Evolutionary conservation across 768 basidiomycete genomes (phyloP).

Genomic region (Trametes maxima): DNA sequence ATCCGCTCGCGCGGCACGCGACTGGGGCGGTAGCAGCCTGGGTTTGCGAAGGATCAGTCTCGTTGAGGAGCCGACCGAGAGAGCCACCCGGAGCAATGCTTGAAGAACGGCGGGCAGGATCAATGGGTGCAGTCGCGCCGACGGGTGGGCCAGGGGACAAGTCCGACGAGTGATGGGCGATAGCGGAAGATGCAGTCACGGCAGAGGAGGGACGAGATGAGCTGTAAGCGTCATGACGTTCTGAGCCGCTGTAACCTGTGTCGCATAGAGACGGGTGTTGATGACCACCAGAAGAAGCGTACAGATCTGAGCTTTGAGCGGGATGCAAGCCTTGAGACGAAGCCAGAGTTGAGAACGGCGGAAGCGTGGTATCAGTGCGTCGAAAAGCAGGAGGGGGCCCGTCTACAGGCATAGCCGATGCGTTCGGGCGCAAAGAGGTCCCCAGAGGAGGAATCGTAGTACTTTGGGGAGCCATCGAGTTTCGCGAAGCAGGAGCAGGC

Average conservation of each 20-base stretch:
- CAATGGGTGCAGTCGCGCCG: background rate
- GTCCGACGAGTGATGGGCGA: conserved; percentile 1
- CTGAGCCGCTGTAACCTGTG: background rate
- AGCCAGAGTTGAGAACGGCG: background rate
- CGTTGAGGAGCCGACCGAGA: background rate
- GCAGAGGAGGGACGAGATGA: conserved; percentile 18
- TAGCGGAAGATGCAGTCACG: conserved; percentile 1
- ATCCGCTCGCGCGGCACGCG: background rate
- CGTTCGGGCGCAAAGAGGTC: background rate
- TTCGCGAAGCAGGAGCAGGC: background rate
- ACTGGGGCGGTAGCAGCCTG: background rate
- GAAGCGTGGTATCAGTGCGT: background rate
- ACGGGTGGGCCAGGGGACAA: conserved; percentile 2
- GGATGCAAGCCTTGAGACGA: background rate
- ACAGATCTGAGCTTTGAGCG: background rate
- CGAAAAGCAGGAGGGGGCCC: background rate
- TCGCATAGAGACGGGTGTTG: background rate
- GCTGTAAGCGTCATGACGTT: background rate
- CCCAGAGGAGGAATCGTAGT: background rate
- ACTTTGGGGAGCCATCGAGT: background rate
- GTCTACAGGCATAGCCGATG: background rate
- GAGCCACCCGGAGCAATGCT: background rate
- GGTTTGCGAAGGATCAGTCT: background rate
- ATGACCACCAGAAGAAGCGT: background rate
- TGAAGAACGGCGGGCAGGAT: background rate